phyloP scores from a whole-genome alignment of 306 rosid genomes.

The Cercis canadensis region DNA sequence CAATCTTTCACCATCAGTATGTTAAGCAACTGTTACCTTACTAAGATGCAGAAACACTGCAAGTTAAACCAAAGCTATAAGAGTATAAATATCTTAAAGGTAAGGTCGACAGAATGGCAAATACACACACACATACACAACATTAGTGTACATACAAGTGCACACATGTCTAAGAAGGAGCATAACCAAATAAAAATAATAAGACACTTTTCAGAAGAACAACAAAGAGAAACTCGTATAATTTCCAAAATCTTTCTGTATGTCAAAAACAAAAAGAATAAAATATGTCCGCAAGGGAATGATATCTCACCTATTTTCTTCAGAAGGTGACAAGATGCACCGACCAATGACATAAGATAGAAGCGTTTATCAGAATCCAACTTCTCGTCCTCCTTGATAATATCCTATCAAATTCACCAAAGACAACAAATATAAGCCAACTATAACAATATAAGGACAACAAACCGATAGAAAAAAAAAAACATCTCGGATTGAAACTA shows the following conservation, averaged over 20 bases:
- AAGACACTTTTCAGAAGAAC: not conserved
- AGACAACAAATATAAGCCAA: conserved; percentile 10
- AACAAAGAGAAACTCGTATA: not conserved
- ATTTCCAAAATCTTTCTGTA: not conserved
- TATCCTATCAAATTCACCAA: conserved; percentile 51
- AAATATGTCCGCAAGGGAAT: conserved; percentile 7
- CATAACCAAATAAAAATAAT: not conserved
- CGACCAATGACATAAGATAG: conserved; percentile 55
- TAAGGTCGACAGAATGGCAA: not conserved
- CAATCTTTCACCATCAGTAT: not conserved
- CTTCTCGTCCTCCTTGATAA: conserved; percentile 45
- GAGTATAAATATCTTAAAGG: not conserved
- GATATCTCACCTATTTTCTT: conserved; percentile 64
- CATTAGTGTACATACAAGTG: not conserved
- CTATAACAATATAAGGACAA: not conserved
- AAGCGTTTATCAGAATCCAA: conserved; percentile 56
- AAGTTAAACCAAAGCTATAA: not conserved
- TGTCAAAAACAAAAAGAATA: not conserved
- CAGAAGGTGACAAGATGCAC: conserved; percentile 75
- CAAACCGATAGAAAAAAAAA: not conserved
- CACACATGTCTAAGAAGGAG: not conserved
- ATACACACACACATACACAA: not conserved
- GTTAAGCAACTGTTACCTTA: conserved; percentile 2
- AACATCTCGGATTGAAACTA: not conserved
- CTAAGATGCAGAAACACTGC: not conserved